Conservation (phyloP, 192 early-diverging fungal species). For the Coemansia sp. region DNA sequence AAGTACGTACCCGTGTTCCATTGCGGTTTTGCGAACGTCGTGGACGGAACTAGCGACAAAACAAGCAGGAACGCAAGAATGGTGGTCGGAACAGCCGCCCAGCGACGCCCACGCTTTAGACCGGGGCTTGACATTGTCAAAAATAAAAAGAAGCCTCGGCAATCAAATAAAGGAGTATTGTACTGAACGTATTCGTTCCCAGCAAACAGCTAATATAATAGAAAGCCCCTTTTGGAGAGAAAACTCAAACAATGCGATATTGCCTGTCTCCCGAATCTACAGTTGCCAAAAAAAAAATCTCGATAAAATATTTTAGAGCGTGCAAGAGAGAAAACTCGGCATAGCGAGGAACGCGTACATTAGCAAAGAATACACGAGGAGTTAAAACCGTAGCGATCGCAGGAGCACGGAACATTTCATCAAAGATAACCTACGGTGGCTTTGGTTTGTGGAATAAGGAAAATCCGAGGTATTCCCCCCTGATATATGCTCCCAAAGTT, state of each 20-base stretch:
- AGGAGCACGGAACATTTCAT: not conserved
- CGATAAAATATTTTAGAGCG: not conserved
- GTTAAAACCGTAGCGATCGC: not conserved
- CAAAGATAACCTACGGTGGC: not conserved
- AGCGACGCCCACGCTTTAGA: not conserved
- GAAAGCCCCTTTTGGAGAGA: not conserved
- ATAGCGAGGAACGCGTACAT: not conserved
- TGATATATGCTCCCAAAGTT: not conserved
- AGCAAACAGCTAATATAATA: not conserved
- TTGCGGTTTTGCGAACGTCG: not conserved
- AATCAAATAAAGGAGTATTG: not conserved
- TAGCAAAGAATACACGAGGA: not conserved
- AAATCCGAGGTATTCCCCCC: not conserved
- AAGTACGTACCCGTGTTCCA: slow-evolving; percentile 13
- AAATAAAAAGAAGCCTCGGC: not conserved
- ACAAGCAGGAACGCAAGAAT: not conserved
- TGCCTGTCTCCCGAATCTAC: not conserved
- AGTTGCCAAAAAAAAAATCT: not conserved
- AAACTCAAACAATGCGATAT: not conserved
- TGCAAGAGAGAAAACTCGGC: not conserved
- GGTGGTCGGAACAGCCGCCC: not conserved
- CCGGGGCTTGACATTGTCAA: not conserved
- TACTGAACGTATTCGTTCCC: not conserved
- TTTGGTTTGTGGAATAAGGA: not conserved
- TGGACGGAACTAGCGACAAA: not conserved